These are phyloP conservation scores for Cladosporium austrohemisphaericum DNA, from an alignment of 2,329 filamentous ascomycete species.

Conservation along the genomic window DNA sequence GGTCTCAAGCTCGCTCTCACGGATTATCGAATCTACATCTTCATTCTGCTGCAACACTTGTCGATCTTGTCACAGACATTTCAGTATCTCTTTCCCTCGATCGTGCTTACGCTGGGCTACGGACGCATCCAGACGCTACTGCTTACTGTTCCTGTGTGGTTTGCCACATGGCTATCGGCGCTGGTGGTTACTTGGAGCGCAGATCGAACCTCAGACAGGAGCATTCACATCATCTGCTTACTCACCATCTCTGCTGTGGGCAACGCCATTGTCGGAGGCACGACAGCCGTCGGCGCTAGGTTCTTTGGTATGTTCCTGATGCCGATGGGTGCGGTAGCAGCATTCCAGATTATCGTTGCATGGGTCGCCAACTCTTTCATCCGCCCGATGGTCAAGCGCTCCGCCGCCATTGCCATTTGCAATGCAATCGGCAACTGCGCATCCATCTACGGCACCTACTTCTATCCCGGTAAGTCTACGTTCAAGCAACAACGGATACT, in stretches of 20 bases:
- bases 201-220: conserved; percentile 53
- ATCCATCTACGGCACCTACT: conserved; percentile 33
- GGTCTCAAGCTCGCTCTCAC: conserved; percentile 48
- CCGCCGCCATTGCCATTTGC: conserved; percentile 30
- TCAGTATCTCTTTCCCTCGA: conserved; percentile 63
- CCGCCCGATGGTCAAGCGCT: conserved; percentile 34
- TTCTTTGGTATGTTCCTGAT: conserved; percentile 61
- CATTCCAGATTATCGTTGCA: conserved; percentile 32
- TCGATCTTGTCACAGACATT: conserved; percentile 54
- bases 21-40: conserved; percentile 52
- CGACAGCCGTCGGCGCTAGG: conserved; percentile 48
- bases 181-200: conserved; percentile 55
- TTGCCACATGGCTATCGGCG: conserved; percentile 52
- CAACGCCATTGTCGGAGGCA: conserved; percentile 54
- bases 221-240: conserved; percentile 53
- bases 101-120: conserved; percentile 60
- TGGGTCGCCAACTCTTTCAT: conserved; percentile 26
- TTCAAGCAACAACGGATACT: conserved; percentile 17
- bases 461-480: conserved; percentile 21
- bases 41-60: conserved; percentile 54
- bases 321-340: conserved; percentile 25
- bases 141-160: conserved; percentile 56
- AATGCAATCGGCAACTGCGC: conserved; percentile 36
- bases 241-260: conserved; percentile 52
- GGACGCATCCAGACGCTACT: conserved; percentile 52